These are phyloP conservation scores for Rhodotorula toruloides DNA, from an alignment of 768 basidiomycete species.

Conservation along the genomic window DNA sequence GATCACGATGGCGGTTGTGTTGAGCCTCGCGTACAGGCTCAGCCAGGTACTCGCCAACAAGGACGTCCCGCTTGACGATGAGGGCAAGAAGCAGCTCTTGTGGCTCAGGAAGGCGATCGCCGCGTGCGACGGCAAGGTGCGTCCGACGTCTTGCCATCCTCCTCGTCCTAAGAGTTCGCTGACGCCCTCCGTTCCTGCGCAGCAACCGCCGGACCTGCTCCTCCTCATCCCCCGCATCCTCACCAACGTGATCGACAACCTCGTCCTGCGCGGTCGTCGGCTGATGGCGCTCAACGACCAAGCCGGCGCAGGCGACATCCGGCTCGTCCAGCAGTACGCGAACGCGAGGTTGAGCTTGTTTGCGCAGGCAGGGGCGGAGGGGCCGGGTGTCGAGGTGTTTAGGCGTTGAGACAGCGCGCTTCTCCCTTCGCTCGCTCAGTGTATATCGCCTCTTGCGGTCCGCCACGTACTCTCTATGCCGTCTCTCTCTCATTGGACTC, in stretches of 20 bases:
- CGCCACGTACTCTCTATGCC: no score
- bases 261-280: constrained; percentile 7
- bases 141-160: neutral
- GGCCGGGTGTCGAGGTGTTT: neutral
- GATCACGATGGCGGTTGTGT: constrained; percentile 20
- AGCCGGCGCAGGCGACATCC: constrained; percentile 18
- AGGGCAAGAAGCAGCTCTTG: constrained; percentile 8
- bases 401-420: no score
- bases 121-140: constrained; percentile 29
- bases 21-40: constrained; percentile 30
- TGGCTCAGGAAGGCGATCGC: constrained; percentile 23
- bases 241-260: constrained; percentile 8
- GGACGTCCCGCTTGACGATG: constrained; percentile 1
- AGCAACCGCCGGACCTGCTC: constrained; percentile 25
- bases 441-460: no score
- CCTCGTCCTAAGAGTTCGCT: neutral
- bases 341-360: constrained; percentile 23
- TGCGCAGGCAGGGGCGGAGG: neutral
- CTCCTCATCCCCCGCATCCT: constrained; percentile 26
- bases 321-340: constrained; percentile 24
- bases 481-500: no score
- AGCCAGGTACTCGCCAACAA: constrained; percentile 4
- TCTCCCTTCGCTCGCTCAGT: no score
- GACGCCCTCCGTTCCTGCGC: neutral
- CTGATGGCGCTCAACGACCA: constrained; percentile 8